Conservation (phyloP, 495 filamentous ascomycete genomes). For the Penicillium simplicissimum region DNA sequence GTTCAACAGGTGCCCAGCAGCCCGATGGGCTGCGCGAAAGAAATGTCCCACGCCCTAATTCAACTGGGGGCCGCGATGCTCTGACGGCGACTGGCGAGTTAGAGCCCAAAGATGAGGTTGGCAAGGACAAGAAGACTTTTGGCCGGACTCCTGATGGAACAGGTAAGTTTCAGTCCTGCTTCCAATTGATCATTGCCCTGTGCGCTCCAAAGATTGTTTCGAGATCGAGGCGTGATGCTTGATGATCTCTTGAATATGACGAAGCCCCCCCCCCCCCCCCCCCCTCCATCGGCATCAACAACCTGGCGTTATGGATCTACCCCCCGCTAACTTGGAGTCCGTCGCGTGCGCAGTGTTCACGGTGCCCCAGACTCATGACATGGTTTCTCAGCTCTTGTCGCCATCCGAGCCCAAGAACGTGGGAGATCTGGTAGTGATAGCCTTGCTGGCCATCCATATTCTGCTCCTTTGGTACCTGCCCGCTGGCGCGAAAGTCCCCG, state of each 20-base stretch:
- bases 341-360: conserved; percentile 73
- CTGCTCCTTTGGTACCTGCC: conserved; percentile 72
- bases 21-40: conserved; percentile 50
- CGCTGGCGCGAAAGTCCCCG: conserved; percentile 60
- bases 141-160: conserved; percentile 89
- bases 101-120: conserved; percentile 41
- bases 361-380: conserved; percentile 95
- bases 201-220: neutral
- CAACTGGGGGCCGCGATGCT: conserved; percentile 38
- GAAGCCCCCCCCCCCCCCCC: neutral
- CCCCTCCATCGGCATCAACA: no score
- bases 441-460: conserved; percentile 74
- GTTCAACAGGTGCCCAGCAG: conserved; percentile 47
- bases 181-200: neutral
- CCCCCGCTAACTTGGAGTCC: conserved; percentile 22
- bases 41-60: conserved; percentile 36
- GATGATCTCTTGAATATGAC: neutral
- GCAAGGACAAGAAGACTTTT: conserved; percentile 73
- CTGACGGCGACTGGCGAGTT: conserved; percentile 38
- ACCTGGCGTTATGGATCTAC: conserved; percentile 11
- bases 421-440: conserved; percentile 79
- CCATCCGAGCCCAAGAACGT: conserved; percentile 95
- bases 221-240: neutral
- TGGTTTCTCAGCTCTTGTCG: conserved; percentile 95
- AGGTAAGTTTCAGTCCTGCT: conserved; percentile 54